These are phyloP conservation scores for Capsicum rhomboideum DNA, from an alignment of 257 asterid genomes.

Conservation along the genomic window DNA sequence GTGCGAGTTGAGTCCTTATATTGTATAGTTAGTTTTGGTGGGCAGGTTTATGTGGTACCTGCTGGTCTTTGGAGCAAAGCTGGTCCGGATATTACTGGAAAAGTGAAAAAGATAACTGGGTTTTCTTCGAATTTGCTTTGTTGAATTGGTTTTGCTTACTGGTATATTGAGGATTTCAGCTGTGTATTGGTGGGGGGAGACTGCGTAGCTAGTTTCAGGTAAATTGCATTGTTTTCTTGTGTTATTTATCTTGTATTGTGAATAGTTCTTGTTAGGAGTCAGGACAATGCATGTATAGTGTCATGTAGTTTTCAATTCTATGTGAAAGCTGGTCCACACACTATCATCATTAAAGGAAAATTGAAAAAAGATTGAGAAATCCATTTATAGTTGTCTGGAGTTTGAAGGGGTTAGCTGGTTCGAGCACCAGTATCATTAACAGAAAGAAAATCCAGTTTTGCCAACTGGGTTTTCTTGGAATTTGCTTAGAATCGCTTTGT, in stretches of 20 bases:
- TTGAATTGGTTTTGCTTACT: background rate
- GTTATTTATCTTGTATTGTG: background rate
- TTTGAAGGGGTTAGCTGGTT: no score
- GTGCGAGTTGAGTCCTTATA: no score
- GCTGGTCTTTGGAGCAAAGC: background rate
- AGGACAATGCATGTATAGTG: background rate
- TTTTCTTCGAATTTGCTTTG: background rate
- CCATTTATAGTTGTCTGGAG: no score
- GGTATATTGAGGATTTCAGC: background rate
- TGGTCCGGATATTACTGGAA: background rate
- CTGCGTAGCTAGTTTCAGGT: background rate
- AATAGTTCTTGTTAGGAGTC: background rate
- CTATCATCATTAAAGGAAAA: no score
- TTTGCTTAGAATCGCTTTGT: background rate
- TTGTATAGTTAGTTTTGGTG: no score
- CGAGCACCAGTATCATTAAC: no score
- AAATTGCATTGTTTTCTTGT: background rate
- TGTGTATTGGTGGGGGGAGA: conserved; percentile 2
- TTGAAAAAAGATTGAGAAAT: no score
- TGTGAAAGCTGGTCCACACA: no score
- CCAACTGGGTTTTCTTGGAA: background rate
- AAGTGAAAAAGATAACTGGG: background rate
- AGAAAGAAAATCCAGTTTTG: background rate
- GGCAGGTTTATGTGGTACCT: background rate
- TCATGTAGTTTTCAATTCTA: background rate